Evolutionary conservation across 2,329 filamentous ascomycete genomes (phyloP).

Genomic region (Fusarium tricinctum): DNA sequence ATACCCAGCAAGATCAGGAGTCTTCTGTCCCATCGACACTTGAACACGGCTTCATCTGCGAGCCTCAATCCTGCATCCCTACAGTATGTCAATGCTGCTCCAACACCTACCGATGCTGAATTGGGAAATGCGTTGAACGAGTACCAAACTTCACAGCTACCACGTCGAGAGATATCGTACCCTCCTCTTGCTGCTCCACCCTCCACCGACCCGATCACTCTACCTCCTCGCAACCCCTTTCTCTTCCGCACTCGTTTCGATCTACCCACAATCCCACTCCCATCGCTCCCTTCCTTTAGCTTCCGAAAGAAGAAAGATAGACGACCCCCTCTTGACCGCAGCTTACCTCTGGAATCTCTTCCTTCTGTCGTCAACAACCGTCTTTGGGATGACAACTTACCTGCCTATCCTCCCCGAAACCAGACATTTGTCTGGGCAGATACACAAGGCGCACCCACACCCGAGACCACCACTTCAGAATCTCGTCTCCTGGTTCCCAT

Average conservation of each 20-base stretch:
- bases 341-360: conserved; percentile 32
- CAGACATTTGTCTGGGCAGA: conserved; percentile 52
- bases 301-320: conserved; percentile 27
- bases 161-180: conserved; percentile 5
- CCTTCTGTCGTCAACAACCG: conserved; percentile 25
- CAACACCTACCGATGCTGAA: conserved; percentile 27
- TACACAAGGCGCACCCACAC: conserved; percentile 27
- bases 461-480: conserved; percentile 15
- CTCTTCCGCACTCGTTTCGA: conserved; percentile 54
- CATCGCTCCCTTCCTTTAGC: conserved; percentile 38
- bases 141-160: conserved; percentile 5
- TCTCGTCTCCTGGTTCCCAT: conserved; percentile 18
- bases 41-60: conserved; percentile 35
- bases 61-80: conserved; percentile 19
- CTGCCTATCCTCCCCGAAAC: conserved; percentile 29
- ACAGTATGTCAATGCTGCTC: conserved; percentile 2
- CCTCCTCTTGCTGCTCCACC: conserved; percentile 2
- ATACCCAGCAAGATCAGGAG: conserved; percentile 42
- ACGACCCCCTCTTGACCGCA: conserved; percentile 1
- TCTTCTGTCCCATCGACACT: conserved; percentile 39
- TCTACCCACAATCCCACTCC: conserved; percentile 43
- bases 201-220: conserved; percentile 19
- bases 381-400: conserved; percentile 28
- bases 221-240: conserved; percentile 52
- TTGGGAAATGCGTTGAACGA: conserved; percentile 5